phyloP scores from a whole-genome alignment of 139 green algal species.

The Chlamydomonas sp. region DNA sequence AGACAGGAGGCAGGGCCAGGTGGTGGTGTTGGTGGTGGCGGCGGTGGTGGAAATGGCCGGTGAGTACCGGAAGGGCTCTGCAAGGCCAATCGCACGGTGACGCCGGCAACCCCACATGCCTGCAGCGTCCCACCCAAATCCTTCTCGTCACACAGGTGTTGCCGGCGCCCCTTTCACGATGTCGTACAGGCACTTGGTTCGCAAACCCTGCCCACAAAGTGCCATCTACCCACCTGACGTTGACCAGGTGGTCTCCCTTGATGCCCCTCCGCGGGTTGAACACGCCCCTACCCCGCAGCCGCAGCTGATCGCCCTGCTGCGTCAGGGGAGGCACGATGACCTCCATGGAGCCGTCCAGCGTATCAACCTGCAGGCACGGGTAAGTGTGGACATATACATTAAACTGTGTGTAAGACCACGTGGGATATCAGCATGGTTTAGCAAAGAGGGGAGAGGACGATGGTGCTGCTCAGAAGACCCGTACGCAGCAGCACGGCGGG shows the following conservation, averaged over 20 bases:
- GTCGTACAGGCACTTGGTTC: background rate
- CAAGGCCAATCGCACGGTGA: too few species aligned
- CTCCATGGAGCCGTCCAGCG: conserved; percentile 50
- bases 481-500: too few species aligned
- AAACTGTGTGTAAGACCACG: background rate
- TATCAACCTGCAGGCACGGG: conserved; percentile 28
- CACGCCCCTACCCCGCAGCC: conserved; percentile 74
- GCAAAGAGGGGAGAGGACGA: background rate
- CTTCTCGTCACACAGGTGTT: too few species aligned
- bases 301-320: conserved; percentile 73
- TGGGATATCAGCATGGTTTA: background rate
- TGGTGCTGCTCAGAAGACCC: too few species aligned
- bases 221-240: conserved; percentile 34
- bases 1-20: too few species aligned
- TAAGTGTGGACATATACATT: too few species aligned
- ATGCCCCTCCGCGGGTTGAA: conserved; percentile 33
- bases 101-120: too few species aligned
- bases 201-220: background rate
- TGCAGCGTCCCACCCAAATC: too few species aligned
- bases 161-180: background rate
- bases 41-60: too few species aligned
- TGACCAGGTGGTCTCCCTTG: conserved; percentile 74
- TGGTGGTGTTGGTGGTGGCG: too few species aligned
- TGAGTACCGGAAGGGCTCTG: too few species aligned
- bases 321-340: conserved; percentile 42